Evolutionary conservation across 2,329 filamentous ascomycete species (phyloP).

Genomic region (Colletotrichum graminicola): DNA sequence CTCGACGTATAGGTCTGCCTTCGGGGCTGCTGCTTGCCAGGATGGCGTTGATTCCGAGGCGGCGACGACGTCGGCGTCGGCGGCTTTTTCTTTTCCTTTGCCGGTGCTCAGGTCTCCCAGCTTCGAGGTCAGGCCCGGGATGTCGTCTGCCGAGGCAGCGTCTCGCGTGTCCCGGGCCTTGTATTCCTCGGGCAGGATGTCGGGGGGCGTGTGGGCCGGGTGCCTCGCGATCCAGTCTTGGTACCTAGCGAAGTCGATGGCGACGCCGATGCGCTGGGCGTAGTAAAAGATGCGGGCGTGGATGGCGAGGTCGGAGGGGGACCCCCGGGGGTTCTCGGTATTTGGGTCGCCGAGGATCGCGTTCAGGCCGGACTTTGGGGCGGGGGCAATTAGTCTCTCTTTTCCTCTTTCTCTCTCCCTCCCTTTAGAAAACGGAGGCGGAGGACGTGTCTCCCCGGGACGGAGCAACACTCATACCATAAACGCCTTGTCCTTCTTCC

Average conservation of each 20-base stretch:
- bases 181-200: slow-evolving; percentile 54
- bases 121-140: slow-evolving; percentile 33
- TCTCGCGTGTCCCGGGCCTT: slow-evolving; percentile 6
- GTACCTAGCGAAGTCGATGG: slow-evolving; percentile 76
- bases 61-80: background rate
- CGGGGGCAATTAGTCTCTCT: background rate
- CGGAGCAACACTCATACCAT: slow-evolving; percentile 60
- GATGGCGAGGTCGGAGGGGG: slow-evolving; percentile 69
- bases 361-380: slow-evolving; percentile 66
- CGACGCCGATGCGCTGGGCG: slow-evolving; percentile 60
- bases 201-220: slow-evolving; percentile 51
- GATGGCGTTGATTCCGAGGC: slow-evolving; percentile 46
- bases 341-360: slow-evolving; percentile 72
- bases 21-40: slow-evolving; percentile 65
- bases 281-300: slow-evolving; percentile 79
- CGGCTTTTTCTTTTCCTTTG: background rate
- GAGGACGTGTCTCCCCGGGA: background rate
- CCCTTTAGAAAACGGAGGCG: background rate
- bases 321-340: slow-evolving; percentile 58
- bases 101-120: slow-evolving; percentile 27
- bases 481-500: slow-evolving; percentile 76
- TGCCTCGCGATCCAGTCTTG: slow-evolving; percentile 69
- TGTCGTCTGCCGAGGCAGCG: slow-evolving; percentile 25
- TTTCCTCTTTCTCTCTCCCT: background rate
- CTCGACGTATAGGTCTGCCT: slow-evolving; percentile 60